These are phyloP conservation scores for Phytophthora ohioensis DNA, from an alignment of 352 stramenopile species.

Conservation along the genomic window DNA sequence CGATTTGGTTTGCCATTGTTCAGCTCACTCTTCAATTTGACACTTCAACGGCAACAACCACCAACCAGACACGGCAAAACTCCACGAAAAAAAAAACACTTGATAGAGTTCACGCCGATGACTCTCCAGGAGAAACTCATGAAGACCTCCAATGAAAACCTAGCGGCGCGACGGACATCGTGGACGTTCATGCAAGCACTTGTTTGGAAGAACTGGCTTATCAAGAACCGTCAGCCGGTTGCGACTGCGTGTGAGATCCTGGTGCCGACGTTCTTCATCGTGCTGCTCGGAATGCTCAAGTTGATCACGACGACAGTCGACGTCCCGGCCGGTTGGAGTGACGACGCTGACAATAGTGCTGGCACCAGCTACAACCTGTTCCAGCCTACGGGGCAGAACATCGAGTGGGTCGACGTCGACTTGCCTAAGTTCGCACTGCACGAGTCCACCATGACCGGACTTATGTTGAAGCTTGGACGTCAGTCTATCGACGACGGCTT, in stretches of 20 bases:
- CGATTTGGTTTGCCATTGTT: not conserved
- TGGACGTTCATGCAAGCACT: constrained; percentile 46
- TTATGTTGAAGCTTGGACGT: constrained; percentile 54
- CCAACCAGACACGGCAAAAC: not conserved
- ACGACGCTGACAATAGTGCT: constrained; percentile 26
- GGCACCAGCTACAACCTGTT: constrained; percentile 62
- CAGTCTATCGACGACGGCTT: constrained; percentile 50
- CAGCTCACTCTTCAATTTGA: constrained; percentile 13
- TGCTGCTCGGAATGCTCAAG: constrained; percentile 63
- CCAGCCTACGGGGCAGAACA: constrained; percentile 33
- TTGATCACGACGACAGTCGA: constrained; percentile 45
- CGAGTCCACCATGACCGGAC: constrained; percentile 64
- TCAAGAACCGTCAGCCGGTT: constrained; percentile 64
- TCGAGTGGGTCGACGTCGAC: constrained; percentile 41
- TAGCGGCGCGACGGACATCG: constrained; percentile 14
- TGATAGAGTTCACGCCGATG: constrained; percentile 4
- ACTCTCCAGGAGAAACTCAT: constrained; percentile 23
- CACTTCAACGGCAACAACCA: constrained; percentile 4
- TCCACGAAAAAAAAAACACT: not conserved
- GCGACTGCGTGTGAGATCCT: constrained; percentile 57
- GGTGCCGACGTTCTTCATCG: constrained; percentile 65
- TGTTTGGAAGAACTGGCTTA: constrained; percentile 72
- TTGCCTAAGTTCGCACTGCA: constrained; percentile 55
- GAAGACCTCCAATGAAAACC: not conserved
- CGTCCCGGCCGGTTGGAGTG: constrained; percentile 61